Evolutionary conservation across 768 basidiomycete species (phyloP).

Genomic region (Boletus reticuloceps): DNA sequence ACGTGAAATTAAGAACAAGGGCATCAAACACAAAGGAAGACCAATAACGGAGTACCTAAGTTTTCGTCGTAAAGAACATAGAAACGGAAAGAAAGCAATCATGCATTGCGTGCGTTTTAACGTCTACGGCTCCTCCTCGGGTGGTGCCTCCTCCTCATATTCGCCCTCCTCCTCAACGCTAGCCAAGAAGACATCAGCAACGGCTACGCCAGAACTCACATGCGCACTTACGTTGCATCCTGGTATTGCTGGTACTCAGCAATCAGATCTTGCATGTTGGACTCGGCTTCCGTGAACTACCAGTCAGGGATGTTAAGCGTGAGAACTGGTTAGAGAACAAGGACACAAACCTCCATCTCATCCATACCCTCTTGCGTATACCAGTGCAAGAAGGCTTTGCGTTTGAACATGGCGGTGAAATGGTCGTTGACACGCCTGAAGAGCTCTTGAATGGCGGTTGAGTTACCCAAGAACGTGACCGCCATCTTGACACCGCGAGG

Average conservation of each 20-base stretch:
- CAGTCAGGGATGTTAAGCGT: background rate
- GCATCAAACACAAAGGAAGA: constrained; percentile 28
- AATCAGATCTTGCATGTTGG: constrained; percentile 98
- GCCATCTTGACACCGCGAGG: constrained; percentile 96
- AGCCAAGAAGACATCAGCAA: constrained; percentile 11
- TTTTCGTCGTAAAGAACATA: constrained; percentile 31
- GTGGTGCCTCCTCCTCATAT: constrained; percentile 75
- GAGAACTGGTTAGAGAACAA: background rate
- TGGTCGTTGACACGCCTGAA: constrained; percentile 99
- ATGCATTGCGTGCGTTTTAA: constrained; percentile 22
- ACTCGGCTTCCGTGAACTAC: constrained; percentile 96
- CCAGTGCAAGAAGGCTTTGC: constrained; percentile 99
- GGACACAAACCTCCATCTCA: constrained; percentile 77
- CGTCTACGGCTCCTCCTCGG: constrained; percentile 52
- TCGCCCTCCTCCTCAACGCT: constrained; percentile 87
- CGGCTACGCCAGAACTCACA: background rate
- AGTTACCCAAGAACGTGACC: constrained; percentile 97
- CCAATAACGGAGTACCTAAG: constrained; percentile 37
- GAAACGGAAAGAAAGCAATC: constrained; percentile 15
- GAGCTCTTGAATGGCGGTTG: constrained; percentile 94
- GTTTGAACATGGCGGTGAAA: constrained; percentile 99
- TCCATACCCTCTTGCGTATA: constrained; percentile 99
- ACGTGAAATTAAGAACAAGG: constrained; percentile 31
- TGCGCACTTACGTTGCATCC: constrained; percentile 78
- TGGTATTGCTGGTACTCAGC: constrained; percentile 98